Percentiles rank a stretch among this genome's conserved stretches.
Evolutionary conservation across 2,329 filamentous ascomycete species (phyloP).

Genomic region (Sporothrix brunneoviolacea): DNA sequence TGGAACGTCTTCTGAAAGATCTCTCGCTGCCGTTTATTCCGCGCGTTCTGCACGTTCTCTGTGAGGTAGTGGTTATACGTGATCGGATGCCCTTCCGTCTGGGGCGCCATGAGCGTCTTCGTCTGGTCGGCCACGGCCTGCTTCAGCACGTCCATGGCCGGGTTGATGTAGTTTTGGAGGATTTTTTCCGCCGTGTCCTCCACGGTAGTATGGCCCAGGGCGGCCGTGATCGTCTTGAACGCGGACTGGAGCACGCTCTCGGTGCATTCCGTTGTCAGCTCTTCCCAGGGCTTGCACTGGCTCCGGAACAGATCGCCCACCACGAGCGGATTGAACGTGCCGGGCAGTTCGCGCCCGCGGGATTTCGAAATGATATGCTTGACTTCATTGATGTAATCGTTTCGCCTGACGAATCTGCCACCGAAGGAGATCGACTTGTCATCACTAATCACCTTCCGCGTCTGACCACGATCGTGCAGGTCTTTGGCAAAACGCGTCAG

Average conservation of each 20-base stretch:
- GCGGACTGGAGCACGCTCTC: conserved; percentile 20
- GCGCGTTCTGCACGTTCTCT: conserved; percentile 28
- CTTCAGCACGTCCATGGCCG: conserved; percentile 20
- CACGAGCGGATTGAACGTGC: conserved; percentile 30
- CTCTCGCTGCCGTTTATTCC: conserved; percentile 8
- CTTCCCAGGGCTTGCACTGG: conserved; percentile 28
- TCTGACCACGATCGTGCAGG: conserved; percentile 38
- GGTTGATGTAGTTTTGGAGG: conserved; percentile 17
- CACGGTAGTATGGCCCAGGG: conserved; percentile 20
- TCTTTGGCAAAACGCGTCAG: conserved; percentile 39
- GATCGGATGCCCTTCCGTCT: conserved; percentile 29
- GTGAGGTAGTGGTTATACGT: conserved; percentile 34
- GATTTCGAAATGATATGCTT: conserved; percentile 22
- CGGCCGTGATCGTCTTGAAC: conserved; percentile 12
- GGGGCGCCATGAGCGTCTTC: conserved; percentile 23
- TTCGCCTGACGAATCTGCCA: conserved; percentile 15
- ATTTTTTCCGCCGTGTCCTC: conserved; percentile 19
- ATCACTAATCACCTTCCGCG: conserved; percentile 26
- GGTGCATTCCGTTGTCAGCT: conserved; percentile 16
- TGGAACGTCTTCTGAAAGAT: background rate
- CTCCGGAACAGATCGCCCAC: conserved; percentile 28
- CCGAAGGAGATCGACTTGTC: background rate
- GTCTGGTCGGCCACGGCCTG: conserved; percentile 20
- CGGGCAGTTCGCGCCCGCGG: conserved; percentile 30
- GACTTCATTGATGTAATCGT: conserved; percentile 21